A percentile compares a stretch with the other conserved stretches of the same genome.
Evolutionary conservation across 148 eudicot genomes (phyloP).

Genomic region (Arctostaphylos glauca): DNA sequence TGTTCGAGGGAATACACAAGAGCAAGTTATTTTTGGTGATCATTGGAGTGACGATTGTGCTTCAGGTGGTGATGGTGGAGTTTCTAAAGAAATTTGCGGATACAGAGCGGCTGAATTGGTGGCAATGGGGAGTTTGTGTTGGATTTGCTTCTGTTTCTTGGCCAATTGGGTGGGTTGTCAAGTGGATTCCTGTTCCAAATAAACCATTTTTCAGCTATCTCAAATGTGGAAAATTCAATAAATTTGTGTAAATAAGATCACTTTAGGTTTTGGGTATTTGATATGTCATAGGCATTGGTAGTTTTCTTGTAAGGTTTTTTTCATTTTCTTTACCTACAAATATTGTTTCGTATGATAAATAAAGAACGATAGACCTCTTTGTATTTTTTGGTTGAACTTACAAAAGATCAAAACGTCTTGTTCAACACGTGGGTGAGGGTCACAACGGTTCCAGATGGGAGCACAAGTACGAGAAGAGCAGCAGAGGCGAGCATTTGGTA

Average conservation of each 20-base stretch:
- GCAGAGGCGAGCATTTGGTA: background rate
- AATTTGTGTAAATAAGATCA: background rate
- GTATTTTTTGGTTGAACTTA: too few species aligned
- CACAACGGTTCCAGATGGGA: slow-evolving; percentile 91
- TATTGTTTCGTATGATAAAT: too few species aligned
- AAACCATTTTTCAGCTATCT: slow-evolving; percentile 18
- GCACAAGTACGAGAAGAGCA: slow-evolving; percentile 89
- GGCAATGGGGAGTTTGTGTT: slow-evolving; percentile 24
- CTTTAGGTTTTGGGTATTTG: background rate
- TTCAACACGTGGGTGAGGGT: slow-evolving; percentile 67
- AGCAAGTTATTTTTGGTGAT: slow-evolving; percentile 18
- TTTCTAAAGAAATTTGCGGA: too few species aligned
- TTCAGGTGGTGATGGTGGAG: too few species aligned
- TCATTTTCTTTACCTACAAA: too few species aligned
- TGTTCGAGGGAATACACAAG: slow-evolving; percentile 17
- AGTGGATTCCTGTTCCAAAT: slow-evolving; percentile 23
- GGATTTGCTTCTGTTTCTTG: slow-evolving; percentile 18
- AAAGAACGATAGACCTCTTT: too few species aligned
- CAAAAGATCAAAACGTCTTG: too few species aligned
- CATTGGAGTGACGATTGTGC: background rate
- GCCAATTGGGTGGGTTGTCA: slow-evolving; percentile 25
- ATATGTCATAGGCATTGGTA: background rate
- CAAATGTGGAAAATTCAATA: background rate
- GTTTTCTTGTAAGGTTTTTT: background rate
- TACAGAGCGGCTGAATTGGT: background rate